Conservation (phyloP, 306 rosid species). For the Lathyrus sativus region DNA sequence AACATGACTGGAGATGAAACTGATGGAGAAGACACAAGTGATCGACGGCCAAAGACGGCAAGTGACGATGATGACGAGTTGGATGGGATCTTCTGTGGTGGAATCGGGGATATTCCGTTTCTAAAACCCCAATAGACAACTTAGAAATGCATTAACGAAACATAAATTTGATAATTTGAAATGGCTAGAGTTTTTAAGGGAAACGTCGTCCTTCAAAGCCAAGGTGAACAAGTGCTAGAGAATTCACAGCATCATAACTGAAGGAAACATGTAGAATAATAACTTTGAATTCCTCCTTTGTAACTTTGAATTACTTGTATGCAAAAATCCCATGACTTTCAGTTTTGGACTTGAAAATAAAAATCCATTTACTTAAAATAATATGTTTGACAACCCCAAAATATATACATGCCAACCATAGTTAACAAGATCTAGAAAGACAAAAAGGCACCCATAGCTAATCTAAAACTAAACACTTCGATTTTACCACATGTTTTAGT, state of each 20-base stretch:
- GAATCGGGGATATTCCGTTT: conserved; percentile 49
- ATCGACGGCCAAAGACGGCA: conserved; percentile 37
- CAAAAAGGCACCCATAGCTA: conserved; percentile 1
- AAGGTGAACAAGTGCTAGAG: conserved; percentile 20
- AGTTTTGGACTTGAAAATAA: conserved; percentile 27
- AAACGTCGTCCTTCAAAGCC: neutral
- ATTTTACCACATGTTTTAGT: neutral
- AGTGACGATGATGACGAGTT: conserved; percentile 44
- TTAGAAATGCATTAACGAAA: conserved; percentile 48
- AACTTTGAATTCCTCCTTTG: conserved; percentile 2
- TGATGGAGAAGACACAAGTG: conserved; percentile 51
- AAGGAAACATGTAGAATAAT: conserved; percentile 10
- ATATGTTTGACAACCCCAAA: conserved; percentile 6
- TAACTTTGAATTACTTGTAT: conserved; percentile 20
- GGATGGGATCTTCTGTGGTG: conserved; percentile 53
- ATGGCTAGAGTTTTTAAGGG: too few relatives aligned
- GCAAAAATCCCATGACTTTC: conserved; percentile 5
- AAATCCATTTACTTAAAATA: neutral
- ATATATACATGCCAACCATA: neutral
- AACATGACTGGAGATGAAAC: conserved; percentile 51
- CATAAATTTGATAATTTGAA: too few relatives aligned
- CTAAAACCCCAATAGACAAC: conserved; percentile 47
- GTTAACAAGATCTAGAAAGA: conserved; percentile 10
- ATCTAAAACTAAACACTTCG: neutral
- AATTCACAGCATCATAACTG: conserved; percentile 17